These are phyloP conservation scores for Symbiodinium pilosum DNA, from an alignment of 73 alveolate genomes.

Conservation along the genomic window DNA sequence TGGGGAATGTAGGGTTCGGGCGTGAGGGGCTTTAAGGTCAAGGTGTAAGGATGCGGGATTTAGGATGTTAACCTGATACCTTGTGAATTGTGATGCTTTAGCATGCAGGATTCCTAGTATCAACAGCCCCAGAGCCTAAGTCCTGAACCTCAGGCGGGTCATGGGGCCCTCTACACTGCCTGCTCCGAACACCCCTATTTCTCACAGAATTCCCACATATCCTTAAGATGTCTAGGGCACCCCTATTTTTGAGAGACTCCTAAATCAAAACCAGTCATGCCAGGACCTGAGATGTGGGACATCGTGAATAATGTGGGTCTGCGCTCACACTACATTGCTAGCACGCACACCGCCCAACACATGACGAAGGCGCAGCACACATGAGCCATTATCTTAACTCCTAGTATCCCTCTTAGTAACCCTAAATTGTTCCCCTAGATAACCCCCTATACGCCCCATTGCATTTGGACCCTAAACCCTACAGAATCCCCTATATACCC, in stretches of 20 bases:
- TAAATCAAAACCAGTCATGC: neutral
- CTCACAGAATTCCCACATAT: no score
- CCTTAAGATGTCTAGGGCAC: no score
- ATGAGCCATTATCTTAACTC: no score
- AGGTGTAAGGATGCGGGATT: no score
- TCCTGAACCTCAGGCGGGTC: neutral
- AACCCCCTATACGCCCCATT: neutral
- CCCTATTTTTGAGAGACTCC: no score
- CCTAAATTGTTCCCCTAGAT: no score
- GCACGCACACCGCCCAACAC: neutral
- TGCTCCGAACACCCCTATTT: no score
- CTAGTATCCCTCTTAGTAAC: no score
- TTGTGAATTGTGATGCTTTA: no score
- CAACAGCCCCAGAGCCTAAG: no score
- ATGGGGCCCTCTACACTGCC: neutral
- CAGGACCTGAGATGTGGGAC: constrained; percentile 11
- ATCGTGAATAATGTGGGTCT: constrained; percentile 20
- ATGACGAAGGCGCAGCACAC: neutral
- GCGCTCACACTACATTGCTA: constrained; percentile 36
- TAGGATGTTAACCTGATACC: neutral
- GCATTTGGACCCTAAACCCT: neutral
- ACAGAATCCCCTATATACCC: no score
- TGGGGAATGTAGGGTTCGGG: neutral
- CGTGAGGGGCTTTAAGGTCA: neutral
- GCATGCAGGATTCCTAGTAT: no score